Base-by-base conservation (phyloP, 345 rosid species). In the Boechera divaricarpa region DNA sequence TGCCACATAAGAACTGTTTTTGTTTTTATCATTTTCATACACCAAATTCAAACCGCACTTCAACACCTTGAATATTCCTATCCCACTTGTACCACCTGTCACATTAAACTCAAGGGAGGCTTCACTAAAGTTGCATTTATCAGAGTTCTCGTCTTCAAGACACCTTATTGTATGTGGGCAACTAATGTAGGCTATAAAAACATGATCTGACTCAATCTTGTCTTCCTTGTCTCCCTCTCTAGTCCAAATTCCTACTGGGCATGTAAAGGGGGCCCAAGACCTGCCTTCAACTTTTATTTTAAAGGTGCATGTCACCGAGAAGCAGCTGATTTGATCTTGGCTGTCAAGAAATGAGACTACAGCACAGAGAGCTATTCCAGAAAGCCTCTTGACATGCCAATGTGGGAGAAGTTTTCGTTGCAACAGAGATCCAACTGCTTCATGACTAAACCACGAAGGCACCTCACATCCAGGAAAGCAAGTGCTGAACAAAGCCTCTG, bases 391-490 rank as follows among this genome's bases (percentile, higher is more conserved):
- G 16, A 38, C 61, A 16, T 52, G 42, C 69, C 76, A 72, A 16
- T 72, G 76, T 38, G 52, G 42, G 13, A 39, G 51, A 3, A 62
- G 68, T 52, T 41, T 38, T 12, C 42, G 13, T 29, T 63, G 16
- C 18, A 72, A 49, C 42, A 7, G 7, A 16, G 62, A 62, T 51
- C 76, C 76, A 61, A 72, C 53, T 18, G 51, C 52, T 49, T 61
- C 41, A 16, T 48, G 11, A 7, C 21, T 4, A 28, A 62, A 72
- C 76, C 76, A 72, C 41, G 76, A 51, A 38, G 76, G 76, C 63
- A 72, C 62, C 28, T 72, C 76, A 51, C 76, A 51, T 13, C 76
- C 76, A 15, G 76, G 76, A 61, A 48, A 62, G 12, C 61, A 61
- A 72, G 69, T 72, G 38, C 51, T 62, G 53, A 61, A 61, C 69